Conservation (phyloP, 495 filamentous ascomycete species). For the Penicillium macrosclerotiorum region DNA sequence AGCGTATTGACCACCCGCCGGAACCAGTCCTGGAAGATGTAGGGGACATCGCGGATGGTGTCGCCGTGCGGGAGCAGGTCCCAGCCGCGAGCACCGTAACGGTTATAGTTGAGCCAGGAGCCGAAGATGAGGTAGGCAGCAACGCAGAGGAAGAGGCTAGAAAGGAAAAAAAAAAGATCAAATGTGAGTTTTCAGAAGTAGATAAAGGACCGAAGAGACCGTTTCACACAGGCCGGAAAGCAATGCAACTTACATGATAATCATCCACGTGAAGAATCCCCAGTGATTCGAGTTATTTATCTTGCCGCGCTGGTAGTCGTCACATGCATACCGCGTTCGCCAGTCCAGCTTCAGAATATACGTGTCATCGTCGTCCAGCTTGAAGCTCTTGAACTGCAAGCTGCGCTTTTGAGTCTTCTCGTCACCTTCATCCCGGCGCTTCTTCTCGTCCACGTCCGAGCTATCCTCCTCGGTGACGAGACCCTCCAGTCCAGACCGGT, state of each 20-base stretch:
- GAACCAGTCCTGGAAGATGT: conserved; percentile 85
- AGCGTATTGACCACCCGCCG: conserved; percentile 76
- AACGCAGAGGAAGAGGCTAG: conserved; percentile 72
- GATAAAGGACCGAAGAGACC: no score
- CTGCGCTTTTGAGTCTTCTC: conserved; percentile 47
- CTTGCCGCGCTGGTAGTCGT: conserved; percentile 48
- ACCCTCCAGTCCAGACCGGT: conserved; percentile 67
- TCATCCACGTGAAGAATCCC: conserved; percentile 98
- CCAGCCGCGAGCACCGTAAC: conserved; percentile 92
- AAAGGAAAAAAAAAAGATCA: neutral
- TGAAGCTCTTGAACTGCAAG: conserved; percentile 71
- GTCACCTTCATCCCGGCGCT: conserved; percentile 21
- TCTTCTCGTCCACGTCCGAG: conserved; percentile 25
- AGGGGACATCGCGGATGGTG: conserved; percentile 87
- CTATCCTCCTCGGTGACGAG: conserved; percentile 36
- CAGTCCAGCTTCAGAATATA: conserved; percentile 71
- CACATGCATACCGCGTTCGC: conserved; percentile 83
- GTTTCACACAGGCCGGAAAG: no score
- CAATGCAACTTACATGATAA: conserved; percentile 91
- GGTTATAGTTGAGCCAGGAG: conserved; percentile 98
- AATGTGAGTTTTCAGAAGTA: neutral
- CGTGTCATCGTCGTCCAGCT: conserved; percentile 43
- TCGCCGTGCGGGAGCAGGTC: conserved; percentile 92
- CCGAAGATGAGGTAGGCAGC: conserved; percentile 96
- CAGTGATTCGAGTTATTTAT: conserved; percentile 53